Evolutionary conservation across 1,284 basidiomycete species (phyloP).

Genomic region (Mrakiaceae sp.): DNA sequence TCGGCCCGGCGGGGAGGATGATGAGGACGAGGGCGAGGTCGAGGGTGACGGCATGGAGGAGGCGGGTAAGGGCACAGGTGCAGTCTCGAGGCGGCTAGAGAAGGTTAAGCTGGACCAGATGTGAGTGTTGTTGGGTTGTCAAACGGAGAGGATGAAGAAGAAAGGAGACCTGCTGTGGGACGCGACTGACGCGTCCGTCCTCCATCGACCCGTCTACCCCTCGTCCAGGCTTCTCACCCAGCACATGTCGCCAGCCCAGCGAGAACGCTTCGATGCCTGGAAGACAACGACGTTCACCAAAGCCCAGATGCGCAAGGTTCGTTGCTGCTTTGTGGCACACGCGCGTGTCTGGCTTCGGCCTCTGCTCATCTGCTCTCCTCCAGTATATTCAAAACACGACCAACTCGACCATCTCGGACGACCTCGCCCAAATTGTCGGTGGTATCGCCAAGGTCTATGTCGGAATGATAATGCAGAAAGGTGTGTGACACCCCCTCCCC

Average conservation of each 20-base stretch:
- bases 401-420: conserved; percentile 10
- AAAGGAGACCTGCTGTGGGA: background rate
- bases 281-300: conserved; percentile 12
- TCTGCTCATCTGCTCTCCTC: background rate
- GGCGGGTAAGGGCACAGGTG: background rate
- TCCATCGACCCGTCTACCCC: background rate
- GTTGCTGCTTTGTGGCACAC: background rate
- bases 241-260: conserved; percentile 9
- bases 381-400: conserved; percentile 8
- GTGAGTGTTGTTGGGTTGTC: background rate
- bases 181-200: background rate
- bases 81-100: conserved; percentile 5
- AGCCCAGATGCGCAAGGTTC: conserved; percentile 6
- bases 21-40: conserved; percentile 10
- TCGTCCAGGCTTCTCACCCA: conserved; percentile 7
- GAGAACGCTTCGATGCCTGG: conserved; percentile 15
- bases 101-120: conserved; percentile 14
- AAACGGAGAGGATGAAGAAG: no score
- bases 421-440: conserved; percentile 13
- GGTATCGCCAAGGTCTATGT: conserved; percentile 16
- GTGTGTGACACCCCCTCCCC: background rate
- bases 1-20: conserved; percentile 1
- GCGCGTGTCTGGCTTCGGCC: background rate
- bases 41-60: conserved; percentile 7
- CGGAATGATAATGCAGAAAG: conserved; percentile 9